Percentiles rank a stretch among this genome's conserved stretches.
phyloP scores from a whole-genome alignment of 1,284 basidiomycete genomes.

The Ustilago cynodontis region DNA sequence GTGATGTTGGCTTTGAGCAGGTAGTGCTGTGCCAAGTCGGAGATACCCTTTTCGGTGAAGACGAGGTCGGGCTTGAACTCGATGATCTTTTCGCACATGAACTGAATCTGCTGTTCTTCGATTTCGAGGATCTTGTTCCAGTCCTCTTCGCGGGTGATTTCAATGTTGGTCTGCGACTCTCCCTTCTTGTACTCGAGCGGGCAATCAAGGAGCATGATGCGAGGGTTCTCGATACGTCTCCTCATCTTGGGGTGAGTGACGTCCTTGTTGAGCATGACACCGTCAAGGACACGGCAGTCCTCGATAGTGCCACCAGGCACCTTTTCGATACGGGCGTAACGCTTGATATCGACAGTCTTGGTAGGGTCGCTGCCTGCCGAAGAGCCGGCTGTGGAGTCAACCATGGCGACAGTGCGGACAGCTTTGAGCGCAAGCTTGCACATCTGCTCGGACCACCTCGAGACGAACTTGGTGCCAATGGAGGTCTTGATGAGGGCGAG shows the following conservation, averaged over 20 bases:
- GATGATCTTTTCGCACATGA: conserved; percentile 85
- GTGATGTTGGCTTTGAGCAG: conserved; percentile 90
- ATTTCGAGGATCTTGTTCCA: conserved; percentile 94
- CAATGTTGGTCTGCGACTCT: conserved; percentile 98
- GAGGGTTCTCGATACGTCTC: conserved; percentile 87
- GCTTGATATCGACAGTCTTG: conserved; percentile 91
- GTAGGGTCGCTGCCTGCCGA: conserved; percentile 25
- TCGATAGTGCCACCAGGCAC: conserved; percentile 97
- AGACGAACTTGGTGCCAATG: conserved; percentile 98
- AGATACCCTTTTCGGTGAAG: conserved; percentile 97
- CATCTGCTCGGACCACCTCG: conserved; percentile 97
- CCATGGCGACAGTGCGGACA: conserved; percentile 81
- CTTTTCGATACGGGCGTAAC: conserved; percentile 97
- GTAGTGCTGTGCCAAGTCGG: conserved; percentile 91
- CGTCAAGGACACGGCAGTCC: conserved; percentile 85
- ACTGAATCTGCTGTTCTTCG: conserved; percentile 96
- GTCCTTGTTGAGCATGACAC: conserved; percentile 99
- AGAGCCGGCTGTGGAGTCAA: conserved; percentile 68
- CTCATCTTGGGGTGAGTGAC: conserved; percentile 98
- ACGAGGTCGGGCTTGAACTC: conserved; percentile 96
- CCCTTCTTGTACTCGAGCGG: conserved; percentile 99
- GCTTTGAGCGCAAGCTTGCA: conserved; percentile 93
- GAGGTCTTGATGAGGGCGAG: conserved; percentile 96
- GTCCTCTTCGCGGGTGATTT: conserved; percentile 92
- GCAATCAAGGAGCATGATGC: conserved; percentile 92